phyloP scores from a whole-genome alignment of 805 yeast species.

The Saccharomycopsis olivae region DNA sequence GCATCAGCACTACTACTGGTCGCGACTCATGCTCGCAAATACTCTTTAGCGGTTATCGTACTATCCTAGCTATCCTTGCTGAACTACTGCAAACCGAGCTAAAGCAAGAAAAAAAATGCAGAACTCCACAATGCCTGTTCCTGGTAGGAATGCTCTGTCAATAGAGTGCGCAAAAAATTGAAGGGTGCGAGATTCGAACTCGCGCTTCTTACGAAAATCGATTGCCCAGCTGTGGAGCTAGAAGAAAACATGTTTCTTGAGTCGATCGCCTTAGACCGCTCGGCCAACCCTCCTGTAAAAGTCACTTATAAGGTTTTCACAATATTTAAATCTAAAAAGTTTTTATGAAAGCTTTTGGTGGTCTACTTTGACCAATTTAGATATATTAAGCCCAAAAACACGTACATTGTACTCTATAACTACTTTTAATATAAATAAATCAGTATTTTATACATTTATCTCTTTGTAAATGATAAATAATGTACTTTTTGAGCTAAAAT shows the following conservation, averaged over 20 bases:
- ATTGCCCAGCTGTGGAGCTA: not conserved
- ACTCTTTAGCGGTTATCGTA: not conserved
- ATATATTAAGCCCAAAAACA: not conserved
- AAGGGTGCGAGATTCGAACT: slow-evolving; percentile 26
- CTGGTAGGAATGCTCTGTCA: too few relatives aligned
- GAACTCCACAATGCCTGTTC: not conserved
- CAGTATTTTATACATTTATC: too few relatives aligned
- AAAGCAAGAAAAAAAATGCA: not conserved
- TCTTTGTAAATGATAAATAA: too few relatives aligned
- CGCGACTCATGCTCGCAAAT: not conserved
- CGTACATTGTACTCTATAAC: not conserved
- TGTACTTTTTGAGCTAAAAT: too few relatives aligned
- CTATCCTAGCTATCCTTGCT: not conserved
- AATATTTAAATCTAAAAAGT: too few relatives aligned
- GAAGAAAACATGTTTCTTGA: slow-evolving; percentile 21
- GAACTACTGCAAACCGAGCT: not conserved
- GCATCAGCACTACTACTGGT: too few relatives aligned
- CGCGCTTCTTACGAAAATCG: slow-evolving; percentile 20
- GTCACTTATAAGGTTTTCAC: not conserved
- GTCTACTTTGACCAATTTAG: too few relatives aligned
- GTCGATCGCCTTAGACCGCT: slow-evolving; percentile 27
- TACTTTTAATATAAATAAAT: not conserved
- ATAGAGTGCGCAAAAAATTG: slow-evolving; percentile 21
- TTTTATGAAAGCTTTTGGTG: too few relatives aligned
- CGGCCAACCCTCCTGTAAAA: slow-evolving; percentile 23